Base-by-base conservation (phyloP, 1,284 basidiomycete species). In the Fomitopsis betulina region DNA sequence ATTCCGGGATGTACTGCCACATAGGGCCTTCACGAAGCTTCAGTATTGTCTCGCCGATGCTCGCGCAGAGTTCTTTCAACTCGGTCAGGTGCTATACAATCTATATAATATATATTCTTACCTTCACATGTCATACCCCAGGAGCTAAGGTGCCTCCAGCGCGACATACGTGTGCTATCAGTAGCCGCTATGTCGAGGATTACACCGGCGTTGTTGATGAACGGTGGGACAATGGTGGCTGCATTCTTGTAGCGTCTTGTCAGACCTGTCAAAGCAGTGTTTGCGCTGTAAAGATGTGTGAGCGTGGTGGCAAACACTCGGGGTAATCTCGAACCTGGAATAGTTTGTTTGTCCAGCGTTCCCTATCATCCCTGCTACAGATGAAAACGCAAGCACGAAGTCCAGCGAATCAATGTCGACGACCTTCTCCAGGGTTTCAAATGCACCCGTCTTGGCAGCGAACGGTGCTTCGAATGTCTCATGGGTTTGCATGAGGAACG, bases 331-430 rank as follows among this genome's bases (percentile, higher is more conserved):
- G 58, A 39, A 76, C 75, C 67, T 66, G 6, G 70, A 65, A 63
- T 78, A 78, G 54, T 76, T 76, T 0, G 76, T 71, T 60, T 78
- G 77, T 0, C 76, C 76, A n/a, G 68, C 63, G 59, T 68, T 74
- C 5, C 77, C 77, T 50, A 76, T 70, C 27, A 30, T 5, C 1
- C 66, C 67, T 2, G 72, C 62, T 3, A 76, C 65, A 0, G 75
- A 75, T 0, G 76, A 76, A 58, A 76, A 73, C 0, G 70, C 64
- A 40, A 77, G 57, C 13, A 76, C 52, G 63, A 78, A 79, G 39
- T 79, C 76, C 17, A 77, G 62, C 8, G 19, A 57, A 3, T 52
- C 66, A 23, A 67, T 56, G 52, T 68, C 58, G 12, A 70, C 21
- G 0, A 60, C 60, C 9, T 62, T 40, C 37, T 66, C 61, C 19